These are phyloP conservation scores for Diutina catenulata DNA, from an alignment of 1,139 yeast species.

Conservation along the genomic window DNA sequence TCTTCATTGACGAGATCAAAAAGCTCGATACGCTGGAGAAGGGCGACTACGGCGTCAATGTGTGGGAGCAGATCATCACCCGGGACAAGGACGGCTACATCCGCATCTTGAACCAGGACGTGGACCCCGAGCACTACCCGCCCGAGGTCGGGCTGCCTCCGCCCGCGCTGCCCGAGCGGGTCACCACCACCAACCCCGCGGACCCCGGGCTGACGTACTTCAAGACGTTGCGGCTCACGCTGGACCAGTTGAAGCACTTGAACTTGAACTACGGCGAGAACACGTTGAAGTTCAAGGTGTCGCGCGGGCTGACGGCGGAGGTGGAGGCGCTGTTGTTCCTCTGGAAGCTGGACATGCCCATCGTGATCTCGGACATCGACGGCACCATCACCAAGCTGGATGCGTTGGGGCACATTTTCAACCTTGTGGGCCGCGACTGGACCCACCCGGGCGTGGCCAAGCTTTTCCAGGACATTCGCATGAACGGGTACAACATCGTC, in stretches of 20 bases:
- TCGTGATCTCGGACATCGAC: slow-evolving; percentile 94
- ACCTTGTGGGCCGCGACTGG: slow-evolving; percentile 95
- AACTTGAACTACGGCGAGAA: slow-evolving; percentile 73
- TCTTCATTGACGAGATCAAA: slow-evolving; percentile 47
- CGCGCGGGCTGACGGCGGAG: slow-evolving; percentile 62
- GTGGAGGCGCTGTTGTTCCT: slow-evolving; percentile 64
- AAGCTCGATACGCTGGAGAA: slow-evolving; percentile 13
- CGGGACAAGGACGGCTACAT: slow-evolving; percentile 68
- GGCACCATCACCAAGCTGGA: slow-evolving; percentile 98
- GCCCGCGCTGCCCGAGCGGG: slow-evolving; percentile 7
- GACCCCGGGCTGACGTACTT: slow-evolving; percentile 35
- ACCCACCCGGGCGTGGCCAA: slow-evolving; percentile 95
- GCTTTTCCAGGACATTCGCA: slow-evolving; percentile 70
- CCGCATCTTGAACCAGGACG: slow-evolving; percentile 31
- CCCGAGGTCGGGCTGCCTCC: slow-evolving; percentile 8
- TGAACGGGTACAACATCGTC: slow-evolving; percentile 87
- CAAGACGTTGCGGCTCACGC: slow-evolving; percentile 81
- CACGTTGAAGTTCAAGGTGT: slow-evolving; percentile 65
- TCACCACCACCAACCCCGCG: slow-evolving; percentile 13
- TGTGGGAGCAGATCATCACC: slow-evolving; percentile 24
- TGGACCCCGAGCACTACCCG: slow-evolving; percentile 7
- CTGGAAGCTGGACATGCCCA: slow-evolving; percentile 80
- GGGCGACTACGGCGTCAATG: slow-evolving; percentile 16
- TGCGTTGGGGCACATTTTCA: slow-evolving; percentile 92
- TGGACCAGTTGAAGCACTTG: slow-evolving; percentile 73